Evolutionary conservation across 2,329 filamentous ascomycete species (phyloP), one percentile per base, ranked within the genome.

Genomic region (Ophiosphaerella herpotricha): DNA sequence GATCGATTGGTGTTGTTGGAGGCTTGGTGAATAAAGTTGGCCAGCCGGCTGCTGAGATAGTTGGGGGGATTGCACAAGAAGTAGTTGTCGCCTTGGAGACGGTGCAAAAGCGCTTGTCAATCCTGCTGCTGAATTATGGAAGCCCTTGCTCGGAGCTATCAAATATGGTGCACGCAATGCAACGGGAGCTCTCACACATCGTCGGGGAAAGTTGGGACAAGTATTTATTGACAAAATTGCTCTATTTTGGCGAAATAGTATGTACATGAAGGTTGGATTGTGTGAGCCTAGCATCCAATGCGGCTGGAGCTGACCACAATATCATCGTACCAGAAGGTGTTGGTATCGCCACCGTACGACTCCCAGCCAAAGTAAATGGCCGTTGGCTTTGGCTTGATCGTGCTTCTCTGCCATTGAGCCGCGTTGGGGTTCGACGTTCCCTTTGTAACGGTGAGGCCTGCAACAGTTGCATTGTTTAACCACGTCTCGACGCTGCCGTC

Each of bases 281-380:
- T 29, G 26, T 9, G 23, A 35, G 29, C 33, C 51, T 61, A 63
- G 37, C 82, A 84, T 31, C 82, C 81, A 56, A 82, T 73, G 31
- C 80, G 73, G 14, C 64, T 77, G 36, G 75, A 75, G 57, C 72
- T 71, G 40, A 85, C 67, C 6, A 70, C 76, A 55, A 85, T 77
- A 60, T 86, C 83, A 57, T 86, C 83, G 54, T 84, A 85, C 82
- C 82, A 85, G 58, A 85, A 80, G 1, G 83, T 86, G 67, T 85
- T 85, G 2, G 74, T 70, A 52, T 83, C 82, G 0, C 82, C 82
- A 8, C 82, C 81, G 57, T 86, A 86, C 4, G 78, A 81, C 75
- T 86, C 83, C 83, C 83, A 85, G 0, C 83, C 83, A 54, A 85
- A 85, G 70, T 85, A 83, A 24, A 85, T 72, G 7, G 65, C 82